Base-by-base conservation (phyloP, 306 rosid species). In the Begonia masoniana region DNA sequence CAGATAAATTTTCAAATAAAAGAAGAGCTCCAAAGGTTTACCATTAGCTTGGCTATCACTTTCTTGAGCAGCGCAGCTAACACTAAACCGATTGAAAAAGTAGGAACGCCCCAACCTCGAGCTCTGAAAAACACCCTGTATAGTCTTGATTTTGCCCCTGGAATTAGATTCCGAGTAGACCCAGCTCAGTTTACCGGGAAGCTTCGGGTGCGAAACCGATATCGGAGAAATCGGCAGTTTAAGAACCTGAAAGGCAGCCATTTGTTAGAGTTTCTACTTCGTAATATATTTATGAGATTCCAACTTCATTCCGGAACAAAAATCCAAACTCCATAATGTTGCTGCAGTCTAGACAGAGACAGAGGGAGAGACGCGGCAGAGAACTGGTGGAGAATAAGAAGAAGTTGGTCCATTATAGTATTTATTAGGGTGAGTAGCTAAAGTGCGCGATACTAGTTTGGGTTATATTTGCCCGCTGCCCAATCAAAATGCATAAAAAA, bases 171-270 rank as follows among this genome's bases (percentile, higher is more conserved):
- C 69, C 12, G 71, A 62, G 58, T 55, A 60, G 57, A 55, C 64
- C 68, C 80, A 64, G 24, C 54, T 41, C 41, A 80, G 68, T 65
- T 77, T 79, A 60, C 66, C 61, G 31, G 74, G 59, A 62, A 73
- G 69, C 49, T 67, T 71, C 23, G 76, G 60, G 23, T 69, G 87
- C 24, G 75, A 78, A 62, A 76, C 58, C 2, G 94, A 68, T 61
- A 74, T 56, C 6, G 85, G 75, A 60, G 91, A 69, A 47, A 75
- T 71, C 13, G 80, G 50, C 36, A 79, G 76, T 68, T 79, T 83
- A 60, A 80, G 55, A 43, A 78, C 50, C 51, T 80, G 88, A 15
- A 74, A 45, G 9, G 79, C 76, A 51, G 94, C 92, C 99, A 85
- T 85, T 50, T 54, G 64, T 16, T 14, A 24, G 52, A 39, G 21